A percentile compares a stretch with the other conserved stretches of the same genome.
These are phyloP conservation scores for Phytophthora ohioensis DNA, from an alignment of 352 stramenopile genomes.

Conservation along the genomic window DNA sequence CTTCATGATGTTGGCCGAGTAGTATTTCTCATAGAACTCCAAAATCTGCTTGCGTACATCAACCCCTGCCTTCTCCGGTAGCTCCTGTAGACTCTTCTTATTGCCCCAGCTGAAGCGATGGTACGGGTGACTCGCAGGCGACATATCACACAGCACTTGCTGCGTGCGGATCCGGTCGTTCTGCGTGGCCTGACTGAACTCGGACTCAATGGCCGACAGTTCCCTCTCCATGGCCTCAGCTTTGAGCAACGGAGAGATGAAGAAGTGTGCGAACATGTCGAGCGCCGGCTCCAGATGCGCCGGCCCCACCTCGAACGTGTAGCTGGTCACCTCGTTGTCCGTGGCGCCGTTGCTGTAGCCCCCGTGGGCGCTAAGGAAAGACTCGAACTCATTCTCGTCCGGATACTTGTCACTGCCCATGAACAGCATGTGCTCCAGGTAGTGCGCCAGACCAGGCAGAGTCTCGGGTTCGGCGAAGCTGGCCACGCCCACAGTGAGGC, in stretches of 20 bases:
- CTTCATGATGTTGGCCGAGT: slow-evolving; percentile 89
- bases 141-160: slow-evolving; percentile 80
- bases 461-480: slow-evolving; percentile 76
- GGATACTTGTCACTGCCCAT: slow-evolving; percentile 95
- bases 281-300: slow-evolving; percentile 71
- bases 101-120: slow-evolving; percentile 90
- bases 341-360: slow-evolving; percentile 94
- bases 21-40: slow-evolving; percentile 75
- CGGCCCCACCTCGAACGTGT: slow-evolving; percentile 93
- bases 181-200: slow-evolving; percentile 86
- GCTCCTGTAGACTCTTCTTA: slow-evolving; percentile 67
- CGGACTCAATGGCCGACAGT: slow-evolving; percentile 87
- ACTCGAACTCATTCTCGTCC: slow-evolving; percentile 94
- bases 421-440: slow-evolving; percentile 97
- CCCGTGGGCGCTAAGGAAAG: slow-evolving; percentile 89
- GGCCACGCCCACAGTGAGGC: slow-evolving; percentile 73
- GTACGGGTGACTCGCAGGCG: slow-evolving; percentile 72
- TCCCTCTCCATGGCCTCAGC: slow-evolving; percentile 83
- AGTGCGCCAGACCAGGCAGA: slow-evolving; percentile 90
- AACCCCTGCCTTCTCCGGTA: slow-evolving; percentile 50
- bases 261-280: slow-evolving; percentile 96
- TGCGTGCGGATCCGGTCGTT: slow-evolving; percentile 76
- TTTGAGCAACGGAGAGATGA: slow-evolving; percentile 91
- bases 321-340: slow-evolving; percentile 93
- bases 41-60: slow-evolving; percentile 71